A percentile compares a stretch with the other conserved stretches of the same genome.
Conservation (phyloP, 192 early-diverging fungal genomes). For the Gigaspora rosea region DNA sequence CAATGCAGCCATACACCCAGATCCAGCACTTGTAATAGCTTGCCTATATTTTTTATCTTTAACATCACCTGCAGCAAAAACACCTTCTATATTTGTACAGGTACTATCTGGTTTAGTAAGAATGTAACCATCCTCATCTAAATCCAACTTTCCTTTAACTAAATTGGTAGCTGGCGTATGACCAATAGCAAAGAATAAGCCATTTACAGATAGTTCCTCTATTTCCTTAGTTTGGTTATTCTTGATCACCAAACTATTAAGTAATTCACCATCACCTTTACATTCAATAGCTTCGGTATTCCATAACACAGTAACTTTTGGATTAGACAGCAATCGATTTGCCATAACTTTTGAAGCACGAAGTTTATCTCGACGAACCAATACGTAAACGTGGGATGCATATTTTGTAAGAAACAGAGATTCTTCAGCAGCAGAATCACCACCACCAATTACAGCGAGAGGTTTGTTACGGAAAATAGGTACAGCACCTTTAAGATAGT, state of each 20-base stretch:
- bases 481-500: slow-evolving; percentile 61
- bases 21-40: slow-evolving; percentile 95
- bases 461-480: slow-evolving; percentile 97
- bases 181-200: slow-evolving; percentile 98
- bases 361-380: slow-evolving; percentile 93
- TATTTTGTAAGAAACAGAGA: slow-evolving; percentile 97
- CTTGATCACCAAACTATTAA: slow-evolving; percentile 72
- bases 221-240: slow-evolving; percentile 75
- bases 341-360: slow-evolving; percentile 99
- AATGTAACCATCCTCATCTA: slow-evolving; percentile 92
- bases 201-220: slow-evolving; percentile 74
- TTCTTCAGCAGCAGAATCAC: slow-evolving; percentile 96
- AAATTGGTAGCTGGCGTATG: slow-evolving; percentile 86
- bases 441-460: slow-evolving; percentile 93
- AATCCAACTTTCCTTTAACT: slow-evolving; percentile 73
- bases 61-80: slow-evolving; percentile 98
- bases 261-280: slow-evolving; percentile 82
- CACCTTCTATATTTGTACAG: slow-evolving; percentile 84
- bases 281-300: slow-evolving; percentile 84
- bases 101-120: slow-evolving; percentile 75
- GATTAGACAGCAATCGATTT: slow-evolving; percentile 76
- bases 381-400: slow-evolving; percentile 90
- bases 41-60: slow-evolving; percentile 96
- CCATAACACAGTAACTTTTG: slow-evolving; percentile 93
- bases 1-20: slow-evolving; percentile 97